Evolutionary conservation across 2,329 filamentous ascomycete genomes (phyloP), one percentile per base, ranked within the genome.

Genomic region (Talaromyces sp.): DNA sequence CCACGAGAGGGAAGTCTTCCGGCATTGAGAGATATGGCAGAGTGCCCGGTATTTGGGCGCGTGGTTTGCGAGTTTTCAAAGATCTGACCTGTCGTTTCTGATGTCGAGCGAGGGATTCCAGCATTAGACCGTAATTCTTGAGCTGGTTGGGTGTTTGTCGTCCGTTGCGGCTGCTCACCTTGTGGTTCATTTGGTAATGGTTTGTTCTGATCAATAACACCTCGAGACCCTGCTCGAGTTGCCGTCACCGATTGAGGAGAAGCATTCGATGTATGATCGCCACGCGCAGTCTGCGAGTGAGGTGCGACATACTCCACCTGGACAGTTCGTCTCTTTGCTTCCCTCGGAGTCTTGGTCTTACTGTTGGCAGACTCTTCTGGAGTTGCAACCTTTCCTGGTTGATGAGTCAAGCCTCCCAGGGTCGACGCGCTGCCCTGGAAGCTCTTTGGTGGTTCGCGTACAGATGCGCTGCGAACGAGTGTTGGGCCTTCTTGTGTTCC

Each of bases 281-380:
- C 92, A 69, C 94, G 87, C 68, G 89, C 86, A 0, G 94, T 97
- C 73, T 94, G 89, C 6, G 92, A 96, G 31, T 89, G 89, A 27
- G 95, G 95, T 22, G 93, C 91, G 64, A 98, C 95, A 77, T 99
- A 99, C 81, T 99, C 95, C 67, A 99, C 91, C 79, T 99, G 95
- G 0, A 99, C 92, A 0, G 95, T 99, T 71, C 93, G 88, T 65
- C 95, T 89, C 80, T 98, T 98, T 72, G 90, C 90, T 75, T 97
- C 93, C 70, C 93, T 90, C 37, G 82, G 78, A 8, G 84, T 80
- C 72, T 88, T 88, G 35, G 86, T 81, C 50, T 82, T 80, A 67
- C 90, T 86, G 7, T 86, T 82, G 13, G 60, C 16, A 24, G 59
- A 45, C 2, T 66, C 64, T 45, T 90, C 87, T 41, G 84, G 82